Evolutionary conservation across 75 land plant genomes (phyloP), one percentile per base, ranked within the genome.

Genomic region (Pinus albicaulis): DNA sequence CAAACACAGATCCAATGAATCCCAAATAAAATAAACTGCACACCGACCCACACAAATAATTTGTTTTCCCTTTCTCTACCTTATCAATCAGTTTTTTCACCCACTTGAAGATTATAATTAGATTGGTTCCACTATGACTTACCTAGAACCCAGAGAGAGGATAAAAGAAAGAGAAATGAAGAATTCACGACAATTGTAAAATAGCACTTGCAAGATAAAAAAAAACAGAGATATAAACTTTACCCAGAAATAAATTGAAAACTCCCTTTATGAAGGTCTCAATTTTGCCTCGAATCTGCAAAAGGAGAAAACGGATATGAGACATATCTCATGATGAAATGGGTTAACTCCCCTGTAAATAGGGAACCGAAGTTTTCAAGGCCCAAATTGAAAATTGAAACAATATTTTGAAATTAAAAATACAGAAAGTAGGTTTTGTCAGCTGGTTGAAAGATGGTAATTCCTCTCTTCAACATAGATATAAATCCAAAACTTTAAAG

Each of bases 271-370:
- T 77, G 62, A 87, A 87, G 24, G 73, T 82, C 72, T 85, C 89
- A 72, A 87, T 81, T 61, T 81, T 85, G 20, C 80, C 75, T 31
- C 89, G 89, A 34, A 87, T 75, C 89, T 87, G 88, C 34, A 77
- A 20, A 57, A 41, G 56, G 28, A 72, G 13, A 72, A 55, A 11
- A 36, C 25, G 24, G 23, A 72, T 13, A 24, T 66, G 44, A 66
- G 20, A 6, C 36, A 19, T 41, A 4, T 65, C 69, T 65, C 5
- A 34, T 17, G 26, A 31, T 31, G 25, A 10, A n/a, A 70, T 70
- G 7, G 16, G 34, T 70, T 24, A 70, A 22, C 26, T 34, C 53
- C 53, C 53, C 12, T 48, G 53, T 14, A 25, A 15, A 26, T 55
- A 57, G 26, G 15, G 38, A 52, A 17, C 17, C 25, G 2, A 15